Evolutionary conservation across 2,329 filamentous ascomycete species (phyloP).

Genomic region (Microsporum ferrugineum): DNA sequence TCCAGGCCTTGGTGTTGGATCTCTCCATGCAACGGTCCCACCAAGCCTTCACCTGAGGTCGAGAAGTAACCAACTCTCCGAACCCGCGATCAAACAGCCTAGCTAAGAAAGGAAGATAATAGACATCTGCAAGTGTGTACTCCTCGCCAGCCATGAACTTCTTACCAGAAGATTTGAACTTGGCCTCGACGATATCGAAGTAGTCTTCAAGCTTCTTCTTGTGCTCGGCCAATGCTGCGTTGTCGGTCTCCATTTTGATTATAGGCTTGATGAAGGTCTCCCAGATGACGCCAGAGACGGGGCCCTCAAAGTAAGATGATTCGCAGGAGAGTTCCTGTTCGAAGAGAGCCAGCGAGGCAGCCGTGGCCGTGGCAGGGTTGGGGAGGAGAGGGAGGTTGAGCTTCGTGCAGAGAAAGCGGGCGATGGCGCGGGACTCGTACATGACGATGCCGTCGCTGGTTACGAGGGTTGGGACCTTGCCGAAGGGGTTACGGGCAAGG

Average conservation of each 20-base stretch:
- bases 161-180: conserved; percentile 18
- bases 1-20: conserved; percentile 4
- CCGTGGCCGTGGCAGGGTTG: conserved; percentile 24
- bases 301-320: conserved; percentile 36
- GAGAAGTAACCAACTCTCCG: conserved; percentile 27
- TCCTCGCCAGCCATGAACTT: conserved; percentile 37
- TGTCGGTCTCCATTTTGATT: conserved; percentile 34
- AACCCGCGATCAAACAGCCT: conserved; percentile 35
- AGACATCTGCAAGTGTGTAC: conserved; percentile 38
- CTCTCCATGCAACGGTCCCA: conserved; percentile 21
- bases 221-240: conserved; percentile 31
- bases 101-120: conserved; percentile 38
- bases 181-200: conserved; percentile 29
- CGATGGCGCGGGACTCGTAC: conserved; percentile 40
- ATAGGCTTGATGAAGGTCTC: conserved; percentile 39
- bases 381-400: conserved; percentile 38
- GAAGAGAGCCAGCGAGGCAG: conserved; percentile 33
- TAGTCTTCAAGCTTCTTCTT: conserved; percentile 31
- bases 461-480: conserved; percentile 32
- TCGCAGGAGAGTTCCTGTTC: conserved; percentile 36
- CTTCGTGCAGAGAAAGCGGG: conserved; percentile 37
- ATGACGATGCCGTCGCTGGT: conserved; percentile 35
- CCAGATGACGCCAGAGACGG: conserved; percentile 34
- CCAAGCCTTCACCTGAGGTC: conserved; percentile 32
- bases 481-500: conserved; percentile 29